Base-by-base conservation (phyloP, 495 filamentous ascomycete species). In the Cairneyella variabilis region DNA sequence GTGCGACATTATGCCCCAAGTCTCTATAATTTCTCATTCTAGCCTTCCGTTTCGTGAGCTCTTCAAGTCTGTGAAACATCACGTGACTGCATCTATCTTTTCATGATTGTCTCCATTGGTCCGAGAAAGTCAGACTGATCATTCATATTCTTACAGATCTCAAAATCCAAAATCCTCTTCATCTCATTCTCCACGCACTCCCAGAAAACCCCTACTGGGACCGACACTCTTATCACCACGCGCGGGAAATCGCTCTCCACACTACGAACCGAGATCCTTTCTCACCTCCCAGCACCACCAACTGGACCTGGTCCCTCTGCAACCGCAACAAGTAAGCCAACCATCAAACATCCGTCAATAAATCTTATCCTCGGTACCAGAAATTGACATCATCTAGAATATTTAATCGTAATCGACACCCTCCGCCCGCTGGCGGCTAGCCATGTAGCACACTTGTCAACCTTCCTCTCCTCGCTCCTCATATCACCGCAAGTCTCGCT, bases 131-230 rank as follows among this genome's bases (percentile, higher is more conserved):
- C 28, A 32, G 14, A n/a, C n/a, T n/a, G n/a, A n/a, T n/a, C n/a
- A n/a, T n/a, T n/a, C n/a, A n/a, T n/a, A n/a, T n/a, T n/a, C n/a
- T n/a, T 20, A 12, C 49, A 82, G 78, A 61, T 74, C 28, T 67
- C 71, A 11, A 75, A 74, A 39, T 65, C 62, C 32, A 83, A 85
- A 64, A 72, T 85, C 14, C 77, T 93, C n/a, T 86, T 82, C 61
- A 69, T 96, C 49, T 85, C 89, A n/a, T 89, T 89, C 62, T 77
- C 84, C 53, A 89, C 89, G 0, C 64, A 88, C 6, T 61, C 64
- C 10, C 81, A 78, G 40, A 59, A 54, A 30, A 22, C 54, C 4
- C 78, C 81, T 10, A 68, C 67, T 7, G 62, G 74, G 14, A 80
- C 72, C 12, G 84, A 85, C 64, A 62, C 77, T 20, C 85, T 91